A percentile compares a stretch with the other conserved stretches of the same genome.
Conservation (phyloP, 1,284 basidiomycete species). For the Filobasidium uniguttulatum region DNA sequence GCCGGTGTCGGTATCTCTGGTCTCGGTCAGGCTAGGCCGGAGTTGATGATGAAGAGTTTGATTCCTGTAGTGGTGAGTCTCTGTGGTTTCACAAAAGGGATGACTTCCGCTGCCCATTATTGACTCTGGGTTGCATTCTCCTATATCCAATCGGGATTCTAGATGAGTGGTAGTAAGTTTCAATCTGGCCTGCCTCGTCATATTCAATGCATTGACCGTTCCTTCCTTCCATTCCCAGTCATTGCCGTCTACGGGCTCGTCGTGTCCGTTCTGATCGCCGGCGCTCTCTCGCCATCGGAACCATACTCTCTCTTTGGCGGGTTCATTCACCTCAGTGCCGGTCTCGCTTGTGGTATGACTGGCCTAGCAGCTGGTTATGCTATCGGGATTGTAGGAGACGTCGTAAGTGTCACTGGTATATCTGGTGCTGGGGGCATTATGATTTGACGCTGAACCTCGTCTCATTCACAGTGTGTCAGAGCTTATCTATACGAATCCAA, state of each 20-base stretch:
- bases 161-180: conserved; percentile 56
- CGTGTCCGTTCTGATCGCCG: conserved; percentile 52
- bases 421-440: too few species aligned
- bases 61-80: conserved; percentile 50
- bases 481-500: conserved; percentile 44
- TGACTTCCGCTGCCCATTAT: too few species aligned
- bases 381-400: conserved; percentile 91
- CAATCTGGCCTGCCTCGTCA: neutral
- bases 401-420: conserved; percentile 51
- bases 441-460: too few species aligned
- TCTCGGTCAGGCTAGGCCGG: conserved; percentile 81
- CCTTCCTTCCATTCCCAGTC: conserved; percentile 18
- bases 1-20: conserved; percentile 96
- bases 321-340: conserved; percentile 88
- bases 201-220: neutral
- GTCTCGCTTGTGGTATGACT: conserved; percentile 71
- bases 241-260: conserved; percentile 45
- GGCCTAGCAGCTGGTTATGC: conserved; percentile 94
- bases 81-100: too few species aligned
- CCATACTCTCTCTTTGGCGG: conserved; percentile 57
- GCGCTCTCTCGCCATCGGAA: conserved; percentile 44
- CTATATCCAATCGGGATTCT: neutral
- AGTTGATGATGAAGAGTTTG: conserved; percentile 92
- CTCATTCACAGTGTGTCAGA: conserved; percentile 37
- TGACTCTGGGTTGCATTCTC: too few species aligned